phyloP scores from a whole-genome alignment of 2,329 filamentous ascomycete genomes.

The Cordyceps cateniannulata region DNA sequence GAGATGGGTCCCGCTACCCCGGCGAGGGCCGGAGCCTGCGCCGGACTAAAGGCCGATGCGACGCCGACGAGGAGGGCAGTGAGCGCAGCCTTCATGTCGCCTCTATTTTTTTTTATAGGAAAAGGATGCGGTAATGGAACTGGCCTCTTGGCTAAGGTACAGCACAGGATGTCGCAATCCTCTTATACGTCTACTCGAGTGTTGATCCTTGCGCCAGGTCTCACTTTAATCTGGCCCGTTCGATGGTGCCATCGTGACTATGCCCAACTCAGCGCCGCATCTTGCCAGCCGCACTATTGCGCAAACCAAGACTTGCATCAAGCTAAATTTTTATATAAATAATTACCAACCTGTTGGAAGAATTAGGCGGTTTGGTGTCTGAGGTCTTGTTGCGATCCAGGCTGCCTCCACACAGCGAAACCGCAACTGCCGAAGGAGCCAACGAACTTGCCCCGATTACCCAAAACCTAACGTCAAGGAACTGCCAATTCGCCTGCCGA shows the following conservation, averaged over 20 bases:
- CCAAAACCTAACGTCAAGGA: too few relatives aligned
- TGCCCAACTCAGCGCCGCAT: not conserved
- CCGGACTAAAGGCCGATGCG: not conserved
- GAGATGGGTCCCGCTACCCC: not conserved
- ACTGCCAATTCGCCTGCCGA: too few relatives aligned
- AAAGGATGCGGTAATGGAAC: too few relatives aligned
- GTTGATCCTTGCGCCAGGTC: not conserved
- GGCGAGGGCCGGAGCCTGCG: not conserved
- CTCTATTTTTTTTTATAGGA: not conserved
- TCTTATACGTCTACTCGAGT: not conserved
- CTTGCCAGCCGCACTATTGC: not conserved
- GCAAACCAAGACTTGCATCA: not conserved
- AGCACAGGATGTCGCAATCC: not conserved
- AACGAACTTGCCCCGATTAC: too few relatives aligned
- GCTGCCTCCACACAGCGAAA: too few relatives aligned
- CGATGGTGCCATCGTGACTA: conserved; percentile 4
- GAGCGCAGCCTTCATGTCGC: not conserved
- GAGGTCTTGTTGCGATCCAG: too few relatives aligned
- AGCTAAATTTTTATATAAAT: not conserved
- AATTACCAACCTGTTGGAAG: not conserved
- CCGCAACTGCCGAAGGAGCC: too few relatives aligned
- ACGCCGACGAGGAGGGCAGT: not conserved
- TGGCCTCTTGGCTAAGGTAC: not conserved
- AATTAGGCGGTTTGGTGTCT: not conserved
- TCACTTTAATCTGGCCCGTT: not conserved